Evolutionary conservation across 2,329 filamentous ascomycete genomes (phyloP).

Genomic region (Neospermospora avenae): DNA sequence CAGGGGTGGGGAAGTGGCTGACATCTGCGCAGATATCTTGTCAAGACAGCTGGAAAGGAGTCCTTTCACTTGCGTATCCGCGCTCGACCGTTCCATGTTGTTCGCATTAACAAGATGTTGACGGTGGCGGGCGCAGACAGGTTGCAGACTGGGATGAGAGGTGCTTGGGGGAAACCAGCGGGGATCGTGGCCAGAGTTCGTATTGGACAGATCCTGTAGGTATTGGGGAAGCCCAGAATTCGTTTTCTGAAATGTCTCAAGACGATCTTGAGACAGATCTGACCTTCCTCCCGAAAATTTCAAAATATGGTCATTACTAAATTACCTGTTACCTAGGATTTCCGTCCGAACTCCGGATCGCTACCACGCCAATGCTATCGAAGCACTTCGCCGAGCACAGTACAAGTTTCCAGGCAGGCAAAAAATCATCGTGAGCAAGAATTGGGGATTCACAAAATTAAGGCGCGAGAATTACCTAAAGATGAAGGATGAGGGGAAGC

Average conservation of each 20-base stretch:
- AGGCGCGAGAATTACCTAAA: constrained; percentile 95
- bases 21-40: constrained; percentile 47
- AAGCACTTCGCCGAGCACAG: constrained; percentile 97
- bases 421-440: constrained; percentile 99
- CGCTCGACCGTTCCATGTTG: constrained; percentile 98
- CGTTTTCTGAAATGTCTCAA: too few relatives aligned
- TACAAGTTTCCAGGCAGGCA: constrained; percentile 99
- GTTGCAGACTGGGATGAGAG: constrained; percentile 99
- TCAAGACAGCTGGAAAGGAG: constrained; percentile 70
- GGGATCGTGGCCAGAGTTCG: constrained; percentile 98
- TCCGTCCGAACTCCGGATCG: constrained; percentile 95
- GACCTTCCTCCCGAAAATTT: too few relatives aligned
- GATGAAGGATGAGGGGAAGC: constrained; percentile 87
- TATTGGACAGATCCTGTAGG: constrained; percentile 99
- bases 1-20: background rate
- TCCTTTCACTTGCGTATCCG: constrained; percentile 73
- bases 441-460: constrained; percentile 99
- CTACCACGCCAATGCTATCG: constrained; percentile 87
- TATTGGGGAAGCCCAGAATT: too few relatives aligned
- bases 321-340: too few relatives aligned
- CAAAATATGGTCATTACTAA: too few relatives aligned
- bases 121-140: constrained; percentile 99
- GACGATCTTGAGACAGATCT: too few relatives aligned
- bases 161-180: constrained; percentile 99
- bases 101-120: constrained; percentile 99